Conservation (phyloP, 2,329 filamentous ascomycete genomes). For the Amphichorda felina region DNA sequence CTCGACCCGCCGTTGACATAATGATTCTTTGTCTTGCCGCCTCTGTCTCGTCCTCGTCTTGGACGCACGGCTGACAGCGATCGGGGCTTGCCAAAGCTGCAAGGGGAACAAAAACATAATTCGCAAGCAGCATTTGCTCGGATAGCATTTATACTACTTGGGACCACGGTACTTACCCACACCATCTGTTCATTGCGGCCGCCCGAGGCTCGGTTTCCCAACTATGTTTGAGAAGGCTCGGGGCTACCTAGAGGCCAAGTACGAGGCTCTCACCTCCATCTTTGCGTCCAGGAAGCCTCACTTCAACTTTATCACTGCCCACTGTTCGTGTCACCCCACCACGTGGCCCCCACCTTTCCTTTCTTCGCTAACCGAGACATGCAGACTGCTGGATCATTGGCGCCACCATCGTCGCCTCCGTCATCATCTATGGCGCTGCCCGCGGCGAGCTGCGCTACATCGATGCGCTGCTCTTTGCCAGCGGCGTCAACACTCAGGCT, state of each 20-base stretch:
- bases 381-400: constrained; percentile 71
- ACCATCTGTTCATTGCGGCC: too few relatives aligned
- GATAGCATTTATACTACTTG: too few relatives aligned
- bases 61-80: neutral
- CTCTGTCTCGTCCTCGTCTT: neutral
- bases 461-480: constrained; percentile 82
- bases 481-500: constrained; percentile 79
- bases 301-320: constrained; percentile 72
- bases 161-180: too few relatives aligned
- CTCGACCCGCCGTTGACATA: neutral
- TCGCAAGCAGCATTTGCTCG: neutral
- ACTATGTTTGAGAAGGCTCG: neutral
- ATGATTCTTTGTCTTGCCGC: neutral
- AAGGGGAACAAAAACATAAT: neutral
- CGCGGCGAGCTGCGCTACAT: constrained; percentile 59
- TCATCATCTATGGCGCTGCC: constrained; percentile 57
- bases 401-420: constrained; percentile 60
- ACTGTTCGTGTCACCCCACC: constrained; percentile 46
- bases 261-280: neutral
- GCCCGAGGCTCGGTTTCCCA: too few relatives aligned
- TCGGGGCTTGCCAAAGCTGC: neutral
- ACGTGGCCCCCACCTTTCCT: neutral
- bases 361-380: constrained; percentile 7
- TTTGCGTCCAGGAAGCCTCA: constrained; percentile 38
- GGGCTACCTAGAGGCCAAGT: neutral